These are phyloP conservation scores for Melanogaster broomeanus DNA, from an alignment of 768 basidiomycete genomes.

Conservation along the genomic window DNA sequence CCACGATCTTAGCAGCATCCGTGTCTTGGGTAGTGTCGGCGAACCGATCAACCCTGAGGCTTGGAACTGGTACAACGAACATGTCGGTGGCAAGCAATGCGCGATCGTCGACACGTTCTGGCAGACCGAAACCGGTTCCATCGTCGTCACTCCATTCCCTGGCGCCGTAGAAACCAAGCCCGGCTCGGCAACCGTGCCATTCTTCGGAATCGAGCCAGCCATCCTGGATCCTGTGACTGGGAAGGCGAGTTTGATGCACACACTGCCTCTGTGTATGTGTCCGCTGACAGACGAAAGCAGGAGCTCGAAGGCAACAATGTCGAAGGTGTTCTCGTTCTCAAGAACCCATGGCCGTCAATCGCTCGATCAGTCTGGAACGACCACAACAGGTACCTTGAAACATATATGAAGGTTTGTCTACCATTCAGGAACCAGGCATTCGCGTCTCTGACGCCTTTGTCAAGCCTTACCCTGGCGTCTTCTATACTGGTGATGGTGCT, in stretches of 20 bases:
- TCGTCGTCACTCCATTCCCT: constrained; percentile 93
- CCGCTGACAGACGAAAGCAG: constrained; percentile 26
- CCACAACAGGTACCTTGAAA: constrained; percentile 82
- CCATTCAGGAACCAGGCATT: constrained; percentile 26
- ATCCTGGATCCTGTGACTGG: constrained; percentile 87
- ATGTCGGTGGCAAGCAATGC: constrained; percentile 85
- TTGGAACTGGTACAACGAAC: constrained; percentile 98
- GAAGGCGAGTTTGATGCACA: constrained; percentile 38
- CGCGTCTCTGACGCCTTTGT: constrained; percentile 39
- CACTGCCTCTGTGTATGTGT: background rate
- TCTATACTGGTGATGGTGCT: constrained; percentile 98
- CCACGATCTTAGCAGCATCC: constrained; percentile 78
- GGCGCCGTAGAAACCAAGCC: constrained; percentile 96
- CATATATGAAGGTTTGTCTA: constrained; percentile 60
- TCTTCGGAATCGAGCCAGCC: constrained; percentile 91
- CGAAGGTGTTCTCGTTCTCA: constrained; percentile 88
- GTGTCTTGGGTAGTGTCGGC: constrained; percentile 91
- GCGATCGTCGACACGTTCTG: constrained; percentile 95
- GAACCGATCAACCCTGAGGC: constrained; percentile 99
- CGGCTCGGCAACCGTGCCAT: constrained; percentile 95
- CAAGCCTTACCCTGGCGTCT: constrained; percentile 83
- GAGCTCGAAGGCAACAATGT: constrained; percentile 78
- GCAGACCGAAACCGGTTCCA: constrained; percentile 99
- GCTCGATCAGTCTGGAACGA: constrained; percentile 92
- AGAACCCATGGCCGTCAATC: constrained; percentile 92